A percentile compares a stretch with the other conserved stretches of the same genome.
Evolutionary conservation across 1,139 yeast genomes (phyloP).

Genomic region (Lodderomyces beijingensis): DNA sequence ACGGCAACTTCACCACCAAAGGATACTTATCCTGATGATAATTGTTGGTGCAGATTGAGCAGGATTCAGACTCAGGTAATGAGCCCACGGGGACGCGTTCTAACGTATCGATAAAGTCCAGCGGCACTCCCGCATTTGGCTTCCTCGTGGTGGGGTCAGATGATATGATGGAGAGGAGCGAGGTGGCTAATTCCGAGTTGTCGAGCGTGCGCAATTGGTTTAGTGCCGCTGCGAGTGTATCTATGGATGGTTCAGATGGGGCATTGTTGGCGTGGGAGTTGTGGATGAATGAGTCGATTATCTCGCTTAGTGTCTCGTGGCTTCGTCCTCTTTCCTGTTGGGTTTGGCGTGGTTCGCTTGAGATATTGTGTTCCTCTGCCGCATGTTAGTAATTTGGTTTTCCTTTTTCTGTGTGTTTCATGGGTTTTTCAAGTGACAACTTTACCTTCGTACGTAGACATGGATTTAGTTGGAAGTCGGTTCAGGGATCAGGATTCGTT

Average conservation of each 20-base stretch:
- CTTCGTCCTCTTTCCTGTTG: conserved; percentile 18
- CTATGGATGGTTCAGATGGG: conserved; percentile 11
- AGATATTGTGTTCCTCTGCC: conserved; percentile 17
- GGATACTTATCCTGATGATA: conserved; percentile 76
- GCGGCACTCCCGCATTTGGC: conserved; percentile 73
- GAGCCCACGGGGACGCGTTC: conserved; percentile 59
- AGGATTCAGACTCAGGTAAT: conserved; percentile 51
- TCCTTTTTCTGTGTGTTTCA: too few relatives aligned
- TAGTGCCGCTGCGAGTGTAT: conserved; percentile 21
- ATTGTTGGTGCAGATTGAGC: conserved; percentile 80
- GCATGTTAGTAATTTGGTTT: too few relatives aligned
- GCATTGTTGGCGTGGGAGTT: conserved; percentile 4
- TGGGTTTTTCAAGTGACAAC: too few relatives aligned
- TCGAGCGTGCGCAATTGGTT: conserved; percentile 28
- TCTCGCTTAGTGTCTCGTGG: conserved; percentile 33
- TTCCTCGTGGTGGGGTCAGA: conserved; percentile 15
- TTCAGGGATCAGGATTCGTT: too few relatives aligned
- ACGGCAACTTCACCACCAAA: conserved; percentile 74
- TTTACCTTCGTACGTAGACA: too few relatives aligned
- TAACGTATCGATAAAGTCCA: conserved; percentile 66
- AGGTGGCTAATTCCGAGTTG: conserved; percentile 27
- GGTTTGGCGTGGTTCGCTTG: conserved; percentile 3
- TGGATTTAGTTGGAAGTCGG: too few relatives aligned
- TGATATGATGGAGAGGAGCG: conserved; percentile 16
- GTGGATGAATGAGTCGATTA: conserved; percentile 33